These are phyloP conservation scores for Phytophthora capsici DNA, from an alignment of 352 stramenopile species.

Conservation along the genomic window DNA sequence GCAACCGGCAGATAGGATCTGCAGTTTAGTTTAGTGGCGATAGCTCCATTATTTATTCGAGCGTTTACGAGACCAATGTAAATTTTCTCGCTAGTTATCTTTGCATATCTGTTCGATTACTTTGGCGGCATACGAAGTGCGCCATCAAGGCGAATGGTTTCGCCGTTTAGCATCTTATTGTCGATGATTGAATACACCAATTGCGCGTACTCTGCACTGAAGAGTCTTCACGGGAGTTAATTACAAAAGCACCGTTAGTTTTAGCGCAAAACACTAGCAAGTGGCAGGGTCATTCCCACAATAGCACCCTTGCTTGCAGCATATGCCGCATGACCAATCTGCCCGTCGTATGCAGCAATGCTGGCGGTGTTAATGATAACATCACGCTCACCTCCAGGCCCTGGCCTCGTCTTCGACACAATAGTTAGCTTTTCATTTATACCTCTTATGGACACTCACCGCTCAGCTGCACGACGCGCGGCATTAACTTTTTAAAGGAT, in stretches of 20 bases:
- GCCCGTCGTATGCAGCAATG: constrained; percentile 98
- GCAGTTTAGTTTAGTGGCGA: constrained; percentile 31
- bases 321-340: constrained; percentile 98
- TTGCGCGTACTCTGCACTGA: constrained; percentile 96
- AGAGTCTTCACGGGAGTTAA: too few relatives aligned
- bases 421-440: neutral
- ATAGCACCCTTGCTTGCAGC: constrained; percentile 96
- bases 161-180: constrained; percentile 99
- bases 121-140: constrained; percentile 95
- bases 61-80: constrained; percentile 12
- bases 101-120: constrained; percentile 32
- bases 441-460: constrained; percentile 46
- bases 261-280: constrained; percentile 96
- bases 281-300: constrained; percentile 96
- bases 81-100: neutral
- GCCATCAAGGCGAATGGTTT: constrained; percentile 98
- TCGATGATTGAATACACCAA: constrained; percentile 96
- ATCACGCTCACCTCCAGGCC: constrained; percentile 89
- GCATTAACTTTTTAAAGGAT: constrained; percentile 99
- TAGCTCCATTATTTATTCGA: constrained; percentile 38
- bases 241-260: too few relatives aligned
- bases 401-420: constrained; percentile 81
- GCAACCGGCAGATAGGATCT: constrained; percentile 46
- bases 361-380: constrained; percentile 99
- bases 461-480: constrained; percentile 93